phyloP scores from a whole-genome alignment of 202 grass and related monocot genomes.

The Bolboschoenoplectus hybrid region DNA sequence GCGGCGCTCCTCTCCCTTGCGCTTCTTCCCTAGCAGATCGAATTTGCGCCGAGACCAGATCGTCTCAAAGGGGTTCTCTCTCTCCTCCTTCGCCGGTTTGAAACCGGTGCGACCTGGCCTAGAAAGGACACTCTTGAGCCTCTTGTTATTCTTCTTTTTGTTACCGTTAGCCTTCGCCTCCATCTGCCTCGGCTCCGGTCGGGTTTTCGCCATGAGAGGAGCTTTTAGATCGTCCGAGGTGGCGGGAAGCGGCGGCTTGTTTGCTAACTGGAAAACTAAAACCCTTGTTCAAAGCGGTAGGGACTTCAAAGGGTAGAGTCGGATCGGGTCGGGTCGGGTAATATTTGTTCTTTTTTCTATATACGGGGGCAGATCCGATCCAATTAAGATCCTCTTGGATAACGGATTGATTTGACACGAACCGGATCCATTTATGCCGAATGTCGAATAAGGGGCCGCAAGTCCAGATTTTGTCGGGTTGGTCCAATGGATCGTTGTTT shows the following conservation, averaged over 20 bases:
- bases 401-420: background rate
- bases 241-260: background rate
- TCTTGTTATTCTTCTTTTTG: constrained; percentile 59
- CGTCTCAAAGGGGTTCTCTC: constrained; percentile 82
- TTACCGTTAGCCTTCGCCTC: background rate
- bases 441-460: background rate
- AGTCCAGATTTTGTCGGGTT: background rate
- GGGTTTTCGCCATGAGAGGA: constrained; percentile 34
- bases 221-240: background rate
- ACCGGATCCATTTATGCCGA: background rate
- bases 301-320: background rate
- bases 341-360: background rate
- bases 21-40: constrained; percentile 85
- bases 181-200: constrained; percentile 1
- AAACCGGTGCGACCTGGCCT: constrained; percentile 49
- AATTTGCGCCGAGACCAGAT: constrained; percentile 98
- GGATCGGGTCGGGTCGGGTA: background rate
- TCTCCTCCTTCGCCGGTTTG: constrained; percentile 51
- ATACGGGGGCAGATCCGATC: background rate
- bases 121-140: constrained; percentile 47
- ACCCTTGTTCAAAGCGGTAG: background rate
- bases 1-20: constrained; percentile 86
- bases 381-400: background rate
- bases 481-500: background rate
- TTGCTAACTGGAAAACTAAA: background rate